Percentiles rank a stretch among this genome's conserved stretches.
Conservation (phyloP, 2,329 filamentous ascomycete species). For the Fusarium aywerte region DNA sequence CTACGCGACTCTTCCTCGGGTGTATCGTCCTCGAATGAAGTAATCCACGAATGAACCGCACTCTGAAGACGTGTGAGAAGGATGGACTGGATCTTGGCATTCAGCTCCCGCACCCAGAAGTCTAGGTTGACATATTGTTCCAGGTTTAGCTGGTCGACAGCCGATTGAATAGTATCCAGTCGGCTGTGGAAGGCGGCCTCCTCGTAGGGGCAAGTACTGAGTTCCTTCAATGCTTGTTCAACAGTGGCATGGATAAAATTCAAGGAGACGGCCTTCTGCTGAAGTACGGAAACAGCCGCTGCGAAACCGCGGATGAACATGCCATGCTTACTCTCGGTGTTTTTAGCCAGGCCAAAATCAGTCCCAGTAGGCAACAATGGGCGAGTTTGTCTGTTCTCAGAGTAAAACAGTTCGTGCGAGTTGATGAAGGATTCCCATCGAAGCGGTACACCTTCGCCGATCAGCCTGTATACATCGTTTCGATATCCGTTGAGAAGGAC, state of each 20-base stretch:
- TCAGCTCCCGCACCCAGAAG: slow-evolving; percentile 89
- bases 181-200: slow-evolving; percentile 80
- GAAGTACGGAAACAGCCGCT: slow-evolving; percentile 84
- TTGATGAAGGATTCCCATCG: slow-evolving; percentile 99
- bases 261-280: slow-evolving; percentile 85
- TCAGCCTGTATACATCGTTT: slow-evolving; percentile 85
- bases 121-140: slow-evolving; percentile 95
- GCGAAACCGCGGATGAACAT: slow-evolving; percentile 97
- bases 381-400: slow-evolving; percentile 58
- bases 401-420: slow-evolving; percentile 87
- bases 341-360: slow-evolving; percentile 60
- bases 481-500: slow-evolving; percentile 90
- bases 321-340: slow-evolving; percentile 89
- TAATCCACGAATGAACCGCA: slow-evolving; percentile 88
- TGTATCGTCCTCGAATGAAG: slow-evolving; percentile 77
- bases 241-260: slow-evolving; percentile 81
- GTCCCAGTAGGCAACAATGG: slow-evolving; percentile 54
- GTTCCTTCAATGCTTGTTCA: slow-evolving; percentile 83
- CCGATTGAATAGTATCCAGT: slow-evolving; percentile 86
- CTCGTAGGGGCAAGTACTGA: slow-evolving; percentile 87
- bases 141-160: slow-evolving; percentile 94
- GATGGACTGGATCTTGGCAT: slow-evolving; percentile 83
- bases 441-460: slow-evolving; percentile 87
- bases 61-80: slow-evolving; percentile 84
- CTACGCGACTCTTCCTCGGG: slow-evolving; percentile 65